Base-by-base conservation (phyloP, 1,284 basidiomycete species). In the Moniliophthora roreri region DNA sequence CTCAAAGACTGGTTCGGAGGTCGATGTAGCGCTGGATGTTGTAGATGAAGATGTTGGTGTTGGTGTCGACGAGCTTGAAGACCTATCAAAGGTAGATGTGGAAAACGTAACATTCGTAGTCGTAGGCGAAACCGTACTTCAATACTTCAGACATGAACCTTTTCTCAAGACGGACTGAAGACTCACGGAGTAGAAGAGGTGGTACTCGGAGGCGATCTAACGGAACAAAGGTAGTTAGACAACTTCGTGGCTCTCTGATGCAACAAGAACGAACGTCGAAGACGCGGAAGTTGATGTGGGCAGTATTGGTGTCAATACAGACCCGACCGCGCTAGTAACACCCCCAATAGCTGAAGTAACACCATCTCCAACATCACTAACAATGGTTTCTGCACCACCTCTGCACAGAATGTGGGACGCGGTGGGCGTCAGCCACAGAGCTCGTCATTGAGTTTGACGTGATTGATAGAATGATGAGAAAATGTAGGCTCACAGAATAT, bases 271-370 rank as follows among this genome's bases (percentile, higher is more conserved):
- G 24, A 40, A 37, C 40, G 34, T 39, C 37, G 46, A 21, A 15
- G 47, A 46, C n/a, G 51, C 34, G 40, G 56, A 34, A 9, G 51
- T 26, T 23, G 41, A n/a, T 16, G 53, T 11, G 16, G 48, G 40
- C 4, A 50, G 2, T n/a, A 50, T 26, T 35, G 50, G 54, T 34
- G 55, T 53, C 26, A 65, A 23, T 28, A 52, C 10, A 42, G 39
- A 54, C 48, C 40, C 40, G 16, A 64, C 2, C 15, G 64, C 28
- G 48, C 60, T 64, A 26, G 61, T 65, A 37, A 56, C 42, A 23
- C 26, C 51, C 23, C 55, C 55, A 23, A 56, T 16, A 41, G 48
- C 55, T n/a, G 55, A 55, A 40, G 53, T 51, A 21, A 69, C 0
- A 39, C 45, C 58, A 23, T 55, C 47, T 16, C 55, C 11, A 15